Evolutionary conservation across 352 stramenopile species (phyloP).

Genomic region (Peronospora destructor): DNA sequence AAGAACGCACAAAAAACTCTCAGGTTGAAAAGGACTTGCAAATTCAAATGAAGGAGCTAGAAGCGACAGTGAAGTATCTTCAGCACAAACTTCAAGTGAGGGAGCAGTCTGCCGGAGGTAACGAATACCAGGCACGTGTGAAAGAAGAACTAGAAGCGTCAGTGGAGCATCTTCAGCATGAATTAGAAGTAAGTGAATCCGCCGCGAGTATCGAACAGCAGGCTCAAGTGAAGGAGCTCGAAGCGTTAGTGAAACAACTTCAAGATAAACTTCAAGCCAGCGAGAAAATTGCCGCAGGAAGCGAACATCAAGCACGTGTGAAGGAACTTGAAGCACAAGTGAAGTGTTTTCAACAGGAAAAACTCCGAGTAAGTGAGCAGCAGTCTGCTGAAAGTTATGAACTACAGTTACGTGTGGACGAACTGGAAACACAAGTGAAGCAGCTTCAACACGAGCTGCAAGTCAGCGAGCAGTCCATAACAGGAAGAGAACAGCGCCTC

Average conservation of each 20-base stretch:
- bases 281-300: conserved; percentile 28
- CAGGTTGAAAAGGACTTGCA: conserved; percentile 17
- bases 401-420: conserved; percentile 17
- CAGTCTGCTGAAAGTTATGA: conserved; percentile 7
- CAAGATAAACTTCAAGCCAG: conserved; percentile 29
- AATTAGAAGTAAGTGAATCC: conserved; percentile 28
- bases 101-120: conserved; percentile 28
- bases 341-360: neutral
- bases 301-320: conserved; percentile 19
- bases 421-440: conserved; percentile 32
- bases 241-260: conserved; percentile 16
- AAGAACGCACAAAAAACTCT: conserved; percentile 20
- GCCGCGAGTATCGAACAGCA: conserved; percentile 29
- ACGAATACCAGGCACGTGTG: conserved; percentile 23
- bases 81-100: conserved; percentile 30
- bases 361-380: conserved; percentile 15
- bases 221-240: neutral
- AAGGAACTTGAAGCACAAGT: conserved; percentile 1
- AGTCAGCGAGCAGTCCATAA: conserved; percentile 28
- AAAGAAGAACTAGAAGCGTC: conserved; percentile 28
- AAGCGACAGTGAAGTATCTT: conserved; percentile 28
- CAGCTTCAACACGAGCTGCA: conserved; percentile 34
- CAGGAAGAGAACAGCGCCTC: conserved; percentile 37
- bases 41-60: conserved; percentile 21
- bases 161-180: conserved; percentile 29